These are phyloP conservation scores for Wickerhamiella alocasiicola DNA, from an alignment of 805 yeast genomes.

Conservation along the genomic window DNA sequence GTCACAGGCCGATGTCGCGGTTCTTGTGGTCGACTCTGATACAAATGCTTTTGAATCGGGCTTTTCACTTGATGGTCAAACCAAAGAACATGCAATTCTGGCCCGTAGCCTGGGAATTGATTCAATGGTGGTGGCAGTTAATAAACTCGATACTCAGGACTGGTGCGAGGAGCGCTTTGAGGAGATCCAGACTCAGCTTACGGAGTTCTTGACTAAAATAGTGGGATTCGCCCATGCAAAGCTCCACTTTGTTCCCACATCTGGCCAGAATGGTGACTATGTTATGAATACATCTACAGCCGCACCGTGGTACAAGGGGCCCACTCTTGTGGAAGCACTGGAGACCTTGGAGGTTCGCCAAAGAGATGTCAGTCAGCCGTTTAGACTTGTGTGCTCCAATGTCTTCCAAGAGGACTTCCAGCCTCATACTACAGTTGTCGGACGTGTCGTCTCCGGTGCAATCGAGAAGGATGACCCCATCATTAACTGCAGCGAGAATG, in stretches of 20 bases:
- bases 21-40: slow-evolving; percentile 56
- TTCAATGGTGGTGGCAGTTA: slow-evolving; percentile 47
- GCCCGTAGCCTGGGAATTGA: slow-evolving; percentile 58
- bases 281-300: slow-evolving; percentile 35
- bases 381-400: slow-evolving; percentile 54
- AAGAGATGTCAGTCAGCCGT: slow-evolving; percentile 19
- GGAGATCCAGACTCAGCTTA: slow-evolving; percentile 38
- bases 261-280: slow-evolving; percentile 58
- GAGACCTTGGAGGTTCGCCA: slow-evolving; percentile 22
- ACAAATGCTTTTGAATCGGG: slow-evolving; percentile 62
- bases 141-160: slow-evolving; percentile 53
- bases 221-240: slow-evolving; percentile 36
- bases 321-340: slow-evolving; percentile 31
- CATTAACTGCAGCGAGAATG: slow-evolving; percentile 39
- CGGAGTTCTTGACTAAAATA: slow-evolving; percentile 38
- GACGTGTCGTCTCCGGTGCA: slow-evolving; percentile 55
- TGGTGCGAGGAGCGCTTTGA: slow-evolving; percentile 46
- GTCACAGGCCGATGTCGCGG: slow-evolving; percentile 62
- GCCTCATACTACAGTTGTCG: slow-evolving; percentile 42
- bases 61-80: slow-evolving; percentile 55
- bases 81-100: slow-evolving; percentile 63
- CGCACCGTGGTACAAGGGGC: slow-evolving; percentile 36
- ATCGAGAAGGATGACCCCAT: slow-evolving; percentile 62
- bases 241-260: slow-evolving; percentile 49
- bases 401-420: slow-evolving; percentile 39